Base-by-base conservation (phyloP, 345 rosid species). In the Bruguiera gymnorhiza region DNA sequence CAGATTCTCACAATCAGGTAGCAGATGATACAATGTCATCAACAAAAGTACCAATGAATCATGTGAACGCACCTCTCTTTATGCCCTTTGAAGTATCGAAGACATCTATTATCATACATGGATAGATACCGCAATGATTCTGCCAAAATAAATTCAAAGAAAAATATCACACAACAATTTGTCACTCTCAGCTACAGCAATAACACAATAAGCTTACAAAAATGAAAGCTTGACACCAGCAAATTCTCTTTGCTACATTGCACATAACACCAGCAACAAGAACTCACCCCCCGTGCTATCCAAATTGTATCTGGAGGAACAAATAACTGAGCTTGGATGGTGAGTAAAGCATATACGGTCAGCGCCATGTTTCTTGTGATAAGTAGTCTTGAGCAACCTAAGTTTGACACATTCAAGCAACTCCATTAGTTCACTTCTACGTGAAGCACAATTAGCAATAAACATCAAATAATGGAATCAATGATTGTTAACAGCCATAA, bases 61-160 rank as follows among this genome's bases (percentile, higher is more conserved):
- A 7, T 39, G 9, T 32, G 60, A 27, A 61, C 79, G 36, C 46
- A 90, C 98, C 97, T 95, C 78, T 89, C 92, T 73, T 86, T 92
- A 75, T 92, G 99, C 24, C 99, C 99, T 83, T 92, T 95, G 80
- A 95, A 95, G 81, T 95, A 92, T 66, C 96, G 99, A 68, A 96
- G 99, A 77, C 89, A 83, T 73, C 99, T 82, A 67, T 96, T 96
- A 80, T 96, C 99, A 36, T 88, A 92, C 97, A 96, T 90, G 11
- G 99, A 96, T 54, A 92, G 82, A 83, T 96, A 96, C 71, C 97
- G 83, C 69, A 96, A 65, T 37, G 96, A 84, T 71, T 95, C 99
- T 95, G 89, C 62, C 48, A 82, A 73, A 46, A 67, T 62, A 68
- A 78, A 54, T 30, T 64, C 74, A 6, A 59, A 69, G 50, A 48